phyloP scores from a whole-genome alignment of 192 early-diverging fungal species.

The Coemansia sp. region DNA sequence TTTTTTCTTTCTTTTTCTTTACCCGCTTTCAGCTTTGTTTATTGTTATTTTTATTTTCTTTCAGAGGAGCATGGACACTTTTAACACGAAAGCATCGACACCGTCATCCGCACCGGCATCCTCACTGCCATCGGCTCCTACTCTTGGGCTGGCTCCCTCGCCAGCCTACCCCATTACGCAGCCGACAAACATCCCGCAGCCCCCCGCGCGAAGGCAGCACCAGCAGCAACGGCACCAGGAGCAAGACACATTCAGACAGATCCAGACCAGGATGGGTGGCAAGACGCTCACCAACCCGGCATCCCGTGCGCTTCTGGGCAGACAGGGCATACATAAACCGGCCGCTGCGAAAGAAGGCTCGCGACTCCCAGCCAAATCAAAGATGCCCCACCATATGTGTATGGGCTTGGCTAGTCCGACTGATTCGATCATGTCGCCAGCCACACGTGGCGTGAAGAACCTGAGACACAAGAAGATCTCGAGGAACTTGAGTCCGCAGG shows the following conservation, averaged over 20 bases:
- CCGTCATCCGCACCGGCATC: not conserved
- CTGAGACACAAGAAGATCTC: constrained; percentile 35
- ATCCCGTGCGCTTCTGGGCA: constrained; percentile 14
- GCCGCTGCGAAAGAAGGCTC: not conserved
- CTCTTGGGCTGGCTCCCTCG: not conserved
- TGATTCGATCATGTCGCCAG: constrained; percentile 48
- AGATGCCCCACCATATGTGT: constrained; percentile 18
- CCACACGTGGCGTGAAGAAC: constrained; percentile 32
- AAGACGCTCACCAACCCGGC: constrained; percentile 17
- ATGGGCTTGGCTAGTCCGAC: constrained; percentile 38
- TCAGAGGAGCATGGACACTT: not conserved
- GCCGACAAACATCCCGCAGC: not conserved
- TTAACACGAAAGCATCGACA: not conserved
- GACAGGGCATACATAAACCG: constrained; percentile 1
- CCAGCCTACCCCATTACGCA: not conserved
- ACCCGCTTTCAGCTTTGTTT: constrained; percentile 3
- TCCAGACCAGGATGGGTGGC: not conserved
- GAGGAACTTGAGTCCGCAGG: constrained; percentile 19
- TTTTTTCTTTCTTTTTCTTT: constrained; percentile 7
- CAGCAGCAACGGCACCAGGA: not conserved
- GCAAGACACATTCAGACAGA: not conserved
- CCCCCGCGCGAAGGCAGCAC: not conserved
- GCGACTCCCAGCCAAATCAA: not conserved
- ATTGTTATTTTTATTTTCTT: not conserved
- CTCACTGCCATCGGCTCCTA: not conserved